Conservation (phyloP, 1,284 basidiomycete genomes). For the Boletus hoseneyae region DNA sequence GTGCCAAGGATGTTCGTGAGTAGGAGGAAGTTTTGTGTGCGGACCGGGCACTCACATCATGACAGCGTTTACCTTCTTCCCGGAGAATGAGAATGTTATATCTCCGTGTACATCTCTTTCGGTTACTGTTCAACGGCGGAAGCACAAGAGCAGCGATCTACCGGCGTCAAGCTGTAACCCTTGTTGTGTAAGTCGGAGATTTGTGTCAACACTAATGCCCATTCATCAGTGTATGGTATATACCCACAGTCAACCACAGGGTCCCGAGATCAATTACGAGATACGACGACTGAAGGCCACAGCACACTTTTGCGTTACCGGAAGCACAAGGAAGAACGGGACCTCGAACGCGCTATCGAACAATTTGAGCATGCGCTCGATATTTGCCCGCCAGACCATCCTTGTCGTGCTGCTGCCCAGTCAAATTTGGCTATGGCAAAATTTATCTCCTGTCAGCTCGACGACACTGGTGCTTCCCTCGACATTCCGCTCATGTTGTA, state of each 20-base stretch:
- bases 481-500: too few relatives aligned
- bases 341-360: constrained; percentile 7
- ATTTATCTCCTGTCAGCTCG: not conserved
- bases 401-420: constrained; percentile 6
- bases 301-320: not conserved
- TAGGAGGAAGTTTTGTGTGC: not conserved
- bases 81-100: too few relatives aligned
- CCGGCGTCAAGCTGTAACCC: too few relatives aligned
- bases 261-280: not conserved
- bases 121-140: not conserved
- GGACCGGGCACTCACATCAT: too few relatives aligned
- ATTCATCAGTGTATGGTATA: too few relatives aligned
- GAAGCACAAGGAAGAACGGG: not conserved
- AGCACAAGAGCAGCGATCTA: not conserved
- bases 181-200: too few relatives aligned
- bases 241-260: not conserved
- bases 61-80: too few relatives aligned
- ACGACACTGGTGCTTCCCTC: too few relatives aligned
- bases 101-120: not conserved
- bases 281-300: constrained; percentile 1
- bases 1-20: not conserved
- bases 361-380: constrained; percentile 7
- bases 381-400: constrained; percentile 4
- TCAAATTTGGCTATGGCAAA: constrained; percentile 12
- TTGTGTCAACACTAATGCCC: too few relatives aligned